These are phyloP conservation scores for Lecanicillium sp. DNA, from an alignment of 2,329 filamentous ascomycete genomes.

Conservation along the genomic window DNA sequence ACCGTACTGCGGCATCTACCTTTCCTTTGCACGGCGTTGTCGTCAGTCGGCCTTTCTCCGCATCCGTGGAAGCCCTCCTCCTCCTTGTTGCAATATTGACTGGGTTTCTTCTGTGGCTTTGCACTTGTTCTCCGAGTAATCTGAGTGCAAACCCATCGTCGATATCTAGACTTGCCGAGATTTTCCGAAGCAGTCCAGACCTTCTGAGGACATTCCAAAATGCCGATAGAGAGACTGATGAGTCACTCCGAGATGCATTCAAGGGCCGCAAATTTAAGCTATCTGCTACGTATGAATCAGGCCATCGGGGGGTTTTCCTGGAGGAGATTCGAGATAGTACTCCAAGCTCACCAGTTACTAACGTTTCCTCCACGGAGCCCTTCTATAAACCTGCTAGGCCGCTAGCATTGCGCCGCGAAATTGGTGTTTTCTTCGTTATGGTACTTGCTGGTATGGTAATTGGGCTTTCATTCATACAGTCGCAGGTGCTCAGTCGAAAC, in stretches of 20 bases:
- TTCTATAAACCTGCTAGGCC: conserved; percentile 14
- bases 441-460: conserved; percentile 11
- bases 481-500: conserved; percentile 10
- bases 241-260: conserved; percentile 5
- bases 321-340: no score
- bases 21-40: conserved; percentile 19
- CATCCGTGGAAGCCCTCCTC: conserved; percentile 19
- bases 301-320: no score
- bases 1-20: conserved; percentile 8
- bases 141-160: conserved; percentile 19
- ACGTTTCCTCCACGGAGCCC: no score
- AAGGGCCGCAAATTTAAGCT: conserved; percentile 12
- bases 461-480: conserved; percentile 15
- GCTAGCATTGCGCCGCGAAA: conserved; percentile 10
- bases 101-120: conserved; percentile 10
- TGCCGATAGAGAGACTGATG: conserved; percentile 10
- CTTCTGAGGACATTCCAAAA: conserved; percentile 4
- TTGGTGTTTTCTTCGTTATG: conserved; percentile 12
- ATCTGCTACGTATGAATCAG: no score
- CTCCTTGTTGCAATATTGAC: conserved; percentile 14
- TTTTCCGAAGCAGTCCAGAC: conserved; percentile 13
- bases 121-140: conserved; percentile 4
- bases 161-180: conserved; percentile 12
- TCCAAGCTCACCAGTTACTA: no score
- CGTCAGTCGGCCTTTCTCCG: conserved; percentile 23